phyloP scores from a whole-genome alignment of 2,329 filamentous ascomycete genomes.

The Colletotrichum orchidophilum region DNA sequence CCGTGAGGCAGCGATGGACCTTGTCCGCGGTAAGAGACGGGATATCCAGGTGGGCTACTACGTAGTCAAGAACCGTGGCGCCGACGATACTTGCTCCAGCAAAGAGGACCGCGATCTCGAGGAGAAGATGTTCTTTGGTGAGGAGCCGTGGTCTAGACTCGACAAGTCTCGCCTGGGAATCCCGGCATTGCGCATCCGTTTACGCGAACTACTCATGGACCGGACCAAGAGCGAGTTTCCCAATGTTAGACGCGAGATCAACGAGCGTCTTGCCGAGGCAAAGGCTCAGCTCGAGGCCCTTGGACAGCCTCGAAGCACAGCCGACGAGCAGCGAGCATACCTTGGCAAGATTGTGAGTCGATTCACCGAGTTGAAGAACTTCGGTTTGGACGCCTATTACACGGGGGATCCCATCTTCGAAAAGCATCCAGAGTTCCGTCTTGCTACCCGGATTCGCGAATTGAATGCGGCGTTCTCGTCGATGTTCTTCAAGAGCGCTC shows the following conservation, averaged over 20 bases:
- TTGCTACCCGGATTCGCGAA: slow-evolving; percentile 50
- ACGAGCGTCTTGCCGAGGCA: slow-evolving; percentile 15
- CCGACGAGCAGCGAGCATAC: slow-evolving; percentile 45
- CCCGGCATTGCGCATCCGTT: slow-evolving; percentile 35
- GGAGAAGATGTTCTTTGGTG: background rate
- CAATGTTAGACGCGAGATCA: slow-evolving; percentile 37
- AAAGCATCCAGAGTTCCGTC: slow-evolving; percentile 38
- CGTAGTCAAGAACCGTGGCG: slow-evolving; percentile 38
- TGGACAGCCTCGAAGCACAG: slow-evolving; percentile 41
- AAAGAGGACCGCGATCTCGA: background rate
- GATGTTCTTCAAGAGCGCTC: slow-evolving; percentile 38
- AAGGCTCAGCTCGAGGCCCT: slow-evolving; percentile 38
- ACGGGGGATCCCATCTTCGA: slow-evolving; percentile 42
- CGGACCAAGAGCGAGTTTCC: slow-evolving; percentile 42
- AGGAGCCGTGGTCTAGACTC: slow-evolving; percentile 33
- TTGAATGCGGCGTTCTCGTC: slow-evolving; percentile 49
- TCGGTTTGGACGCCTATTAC: slow-evolving; percentile 49
- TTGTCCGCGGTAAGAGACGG: slow-evolving; percentile 34
- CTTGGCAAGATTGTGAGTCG: slow-evolving; percentile 45
- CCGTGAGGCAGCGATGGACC: slow-evolving; percentile 25
- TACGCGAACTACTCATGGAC: slow-evolving; percentile 40
- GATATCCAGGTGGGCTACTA: slow-evolving; percentile 38
- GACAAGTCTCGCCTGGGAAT: slow-evolving; percentile 39
- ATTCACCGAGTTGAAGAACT: slow-evolving; percentile 41
- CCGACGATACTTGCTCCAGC: slow-evolving; percentile 32